Percentiles rank a stretch among this genome's conserved stretches.
Evolutionary conservation across 2,329 filamentous ascomycete species (phyloP).

Genomic region (Diaporthe nobilis): DNA sequence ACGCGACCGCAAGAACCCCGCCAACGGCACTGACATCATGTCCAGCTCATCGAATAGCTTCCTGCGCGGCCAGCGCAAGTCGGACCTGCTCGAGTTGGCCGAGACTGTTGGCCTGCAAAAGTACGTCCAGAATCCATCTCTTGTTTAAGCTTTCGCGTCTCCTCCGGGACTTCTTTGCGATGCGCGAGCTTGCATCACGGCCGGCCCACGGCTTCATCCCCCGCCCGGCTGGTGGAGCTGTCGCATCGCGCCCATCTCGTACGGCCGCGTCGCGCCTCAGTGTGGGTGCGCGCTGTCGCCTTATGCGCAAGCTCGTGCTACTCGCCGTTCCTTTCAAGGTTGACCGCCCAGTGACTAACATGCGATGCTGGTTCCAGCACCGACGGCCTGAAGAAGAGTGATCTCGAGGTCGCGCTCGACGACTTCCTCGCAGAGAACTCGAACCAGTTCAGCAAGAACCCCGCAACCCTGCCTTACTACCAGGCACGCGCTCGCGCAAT

Average conservation of each 20-base stretch:
- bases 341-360: conserved; percentile 32
- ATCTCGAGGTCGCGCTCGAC: conserved; percentile 83
- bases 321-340: not conserved
- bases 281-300: conserved; percentile 5
- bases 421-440: conserved; percentile 79
- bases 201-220: not conserved
- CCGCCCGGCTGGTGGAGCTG: not conserved
- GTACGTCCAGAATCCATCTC: conserved; percentile 66
- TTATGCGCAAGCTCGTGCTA: not conserved
- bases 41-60: conserved; percentile 74
- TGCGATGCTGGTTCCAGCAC: conserved; percentile 63
- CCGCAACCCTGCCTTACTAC: conserved; percentile 82
- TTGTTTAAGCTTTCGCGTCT: conserved; percentile 31
- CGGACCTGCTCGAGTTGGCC: conserved; percentile 81
- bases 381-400: conserved; percentile 80
- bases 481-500: conserved; percentile 72
- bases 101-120: conserved; percentile 78
- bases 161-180: not conserved
- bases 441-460: conserved; percentile 73
- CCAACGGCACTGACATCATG: conserved; percentile 61
- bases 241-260: conserved; percentile 13
- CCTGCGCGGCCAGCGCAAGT: conserved; percentile 86
- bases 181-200: not conserved
- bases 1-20: conserved; percentile 38
- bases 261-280: not conserved